Evolutionary conservation across 2,329 filamentous ascomycete genomes (phyloP).

Genomic region (Magnaporthiopsis poae): DNA sequence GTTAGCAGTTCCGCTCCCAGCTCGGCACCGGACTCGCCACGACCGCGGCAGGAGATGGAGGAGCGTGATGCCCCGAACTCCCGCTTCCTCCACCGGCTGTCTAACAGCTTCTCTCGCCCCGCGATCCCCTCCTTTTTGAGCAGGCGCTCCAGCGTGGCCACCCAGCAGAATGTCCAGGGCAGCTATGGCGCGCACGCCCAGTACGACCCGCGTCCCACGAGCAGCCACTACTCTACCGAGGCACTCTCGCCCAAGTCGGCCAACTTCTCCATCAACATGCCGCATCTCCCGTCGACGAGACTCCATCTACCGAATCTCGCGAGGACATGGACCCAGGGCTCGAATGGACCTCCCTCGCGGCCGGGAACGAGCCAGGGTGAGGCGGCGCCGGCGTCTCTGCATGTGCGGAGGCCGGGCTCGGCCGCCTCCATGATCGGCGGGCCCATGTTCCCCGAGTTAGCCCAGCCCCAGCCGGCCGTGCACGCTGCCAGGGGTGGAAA

Average conservation of each 20-base stretch:
- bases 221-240: constrained; percentile 14
- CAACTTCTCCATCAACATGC: constrained; percentile 26
- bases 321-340: constrained; percentile 28
- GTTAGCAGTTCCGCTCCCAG: background rate
- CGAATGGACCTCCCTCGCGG: constrained; percentile 21
- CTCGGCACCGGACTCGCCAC: constrained; percentile 8
- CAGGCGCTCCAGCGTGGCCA: constrained; percentile 8
- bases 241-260: constrained; percentile 37
- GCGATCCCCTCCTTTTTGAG: constrained; percentile 21
- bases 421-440: constrained; percentile 1
- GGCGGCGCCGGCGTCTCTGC: constrained; percentile 1
- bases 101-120: constrained; percentile 17
- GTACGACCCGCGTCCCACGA: constrained; percentile 14
- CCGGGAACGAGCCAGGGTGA: constrained; percentile 9
- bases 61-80: constrained; percentile 15
- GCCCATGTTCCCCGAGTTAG: constrained; percentile 3
- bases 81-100: constrained; percentile 20
- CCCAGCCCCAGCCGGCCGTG: constrained; percentile 13
- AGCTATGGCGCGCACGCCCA: constrained; percentile 2
- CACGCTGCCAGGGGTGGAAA: constrained; percentile 10
- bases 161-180: constrained; percentile 4
- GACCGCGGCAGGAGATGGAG: constrained; percentile 18
- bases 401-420: background rate
- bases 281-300: constrained; percentile 30
- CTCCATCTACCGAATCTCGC: constrained; percentile 32